phyloP scores from a whole-genome alignment of 805 yeast species.

The Starmerella stigmatis region DNA sequence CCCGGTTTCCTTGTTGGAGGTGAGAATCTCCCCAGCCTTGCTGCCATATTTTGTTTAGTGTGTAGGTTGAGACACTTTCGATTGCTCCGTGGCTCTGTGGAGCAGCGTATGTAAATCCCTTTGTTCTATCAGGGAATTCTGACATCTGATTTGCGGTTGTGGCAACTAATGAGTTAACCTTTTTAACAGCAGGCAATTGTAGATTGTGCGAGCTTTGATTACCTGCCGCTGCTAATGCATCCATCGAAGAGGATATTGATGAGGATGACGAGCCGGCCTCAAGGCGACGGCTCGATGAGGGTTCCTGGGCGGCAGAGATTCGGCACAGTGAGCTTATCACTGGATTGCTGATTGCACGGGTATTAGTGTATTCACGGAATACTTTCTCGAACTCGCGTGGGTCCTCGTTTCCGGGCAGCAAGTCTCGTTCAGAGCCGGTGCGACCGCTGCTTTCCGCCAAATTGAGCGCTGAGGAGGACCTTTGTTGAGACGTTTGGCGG shows the following conservation, averaged over 20 bases:
- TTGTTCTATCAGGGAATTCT: constrained; percentile 16
- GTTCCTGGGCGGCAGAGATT: constrained; percentile 4
- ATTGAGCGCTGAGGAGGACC: not conserved
- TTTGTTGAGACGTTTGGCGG: not conserved
- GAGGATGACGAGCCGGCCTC: not conserved
- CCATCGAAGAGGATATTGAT: not conserved
- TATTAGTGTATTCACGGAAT: constrained; percentile 20
- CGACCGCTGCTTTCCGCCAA: not conserved
- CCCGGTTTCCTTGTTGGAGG: not conserved
- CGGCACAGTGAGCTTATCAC: constrained; percentile 17
- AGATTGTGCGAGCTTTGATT: not conserved
- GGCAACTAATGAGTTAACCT: constrained; percentile 22
- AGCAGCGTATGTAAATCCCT: constrained; percentile 4
- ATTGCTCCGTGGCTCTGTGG: constrained; percentile 14
- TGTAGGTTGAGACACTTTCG: constrained; percentile 18
- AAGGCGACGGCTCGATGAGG: not conserved
- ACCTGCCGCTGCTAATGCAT: not conserved
- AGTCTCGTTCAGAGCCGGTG: not conserved
- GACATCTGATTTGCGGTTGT: constrained; percentile 24
- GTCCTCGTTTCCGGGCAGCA: constrained; percentile 16
- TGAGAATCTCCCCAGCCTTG: constrained; percentile 23
- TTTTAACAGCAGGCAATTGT: constrained; percentile 14
- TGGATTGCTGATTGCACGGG: constrained; percentile 21
- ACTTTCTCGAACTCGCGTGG: constrained; percentile 22
- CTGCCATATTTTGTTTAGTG: constrained; percentile 23